Percentiles rank a stretch among this genome's conserved stretches.
Conservation (phyloP, 768 basidiomycete genomes). For the Kwoniella sp. region DNA sequence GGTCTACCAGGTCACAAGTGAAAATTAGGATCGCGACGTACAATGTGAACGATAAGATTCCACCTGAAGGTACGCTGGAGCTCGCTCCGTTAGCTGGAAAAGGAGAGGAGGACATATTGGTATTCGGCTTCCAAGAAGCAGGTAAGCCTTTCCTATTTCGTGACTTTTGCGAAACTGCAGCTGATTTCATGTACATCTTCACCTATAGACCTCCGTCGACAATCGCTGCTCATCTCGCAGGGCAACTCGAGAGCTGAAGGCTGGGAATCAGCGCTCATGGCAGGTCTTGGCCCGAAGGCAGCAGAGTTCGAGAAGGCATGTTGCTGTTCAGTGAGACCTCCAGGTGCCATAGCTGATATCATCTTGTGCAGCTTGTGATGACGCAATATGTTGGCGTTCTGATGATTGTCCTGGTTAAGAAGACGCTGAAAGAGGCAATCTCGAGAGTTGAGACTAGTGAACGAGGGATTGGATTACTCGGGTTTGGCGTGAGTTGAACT, state of each 20-base stretch:
- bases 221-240: constrained; percentile 41
- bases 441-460: constrained; percentile 39
- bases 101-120: constrained; percentile 46
- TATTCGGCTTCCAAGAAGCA: constrained; percentile 50
- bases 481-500: constrained; percentile 39
- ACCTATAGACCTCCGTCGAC: constrained; percentile 35
- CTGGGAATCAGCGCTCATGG: constrained; percentile 37
- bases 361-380: constrained; percentile 28
- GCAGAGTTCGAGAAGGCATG: constrained; percentile 34
- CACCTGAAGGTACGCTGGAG: constrained; percentile 37
- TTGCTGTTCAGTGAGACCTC: not conserved
- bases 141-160: constrained; percentile 23
- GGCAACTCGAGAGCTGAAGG: constrained; percentile 35
- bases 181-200: not conserved
- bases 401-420: constrained; percentile 40
- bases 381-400: constrained; percentile 50
- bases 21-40: constrained; percentile 45
- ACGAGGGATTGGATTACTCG: constrained; percentile 44
- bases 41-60: constrained; percentile 50
- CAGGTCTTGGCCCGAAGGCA: constrained; percentile 30
- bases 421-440: constrained; percentile 28
- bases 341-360: not conserved
- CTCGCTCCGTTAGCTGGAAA: constrained; percentile 32
- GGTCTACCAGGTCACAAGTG: constrained; percentile 28
- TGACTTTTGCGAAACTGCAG: too few relatives aligned